Base-by-base conservation (phyloP, 208 protist genomes). In the Leishmania braziliensis region DNA sequence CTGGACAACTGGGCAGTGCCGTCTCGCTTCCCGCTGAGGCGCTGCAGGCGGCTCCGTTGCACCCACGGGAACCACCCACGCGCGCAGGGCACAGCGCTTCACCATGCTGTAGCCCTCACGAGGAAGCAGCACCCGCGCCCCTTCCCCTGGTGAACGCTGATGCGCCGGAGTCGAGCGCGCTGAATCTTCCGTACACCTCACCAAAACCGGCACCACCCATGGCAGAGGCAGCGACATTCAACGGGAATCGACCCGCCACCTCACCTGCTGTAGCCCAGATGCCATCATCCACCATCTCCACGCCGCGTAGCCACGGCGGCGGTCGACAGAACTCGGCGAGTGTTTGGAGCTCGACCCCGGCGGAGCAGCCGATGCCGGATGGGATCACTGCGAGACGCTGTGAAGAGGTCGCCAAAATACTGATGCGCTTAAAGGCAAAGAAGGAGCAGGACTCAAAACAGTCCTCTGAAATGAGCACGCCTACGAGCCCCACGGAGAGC, bases 391-490 rank as follows among this genome's bases (percentile, higher is more conserved):
- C 62, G 56, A 79, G 66, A 58, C 85, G 88, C 14, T 84, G 86
- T 50, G 88, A 89, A 48, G 88, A 91, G 29, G 81, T 91, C 43
- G 70, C 88, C 14, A 74, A 73, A 10, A 91, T 91, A 79, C 60
- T 91, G 33, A 86, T 89, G 76, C 88, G 88, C 12, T 83, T 91
- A 16, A 80, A 80, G 16, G 56, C 75, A 1, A 87, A 89, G 75
- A 86, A 87, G 29, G 85, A 83, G 71, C 76, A 88, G 68, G 86
- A 87, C 3, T 12, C 33, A 16, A 56, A 60, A 75, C 72, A 36
- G 43, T 14, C 9, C 14, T 63, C 65, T 26, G 77, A 62, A 3
- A 29, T 29, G 4, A 50, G 33, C n/a, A 70, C 78, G 26, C 83
- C 78, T 23, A 70, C 69, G 6, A 81, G 23, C 3, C 53, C 75